Base-by-base conservation (phyloP, 2,329 filamentous ascomycete species). In the Cladophialophora exuberans region DNA sequence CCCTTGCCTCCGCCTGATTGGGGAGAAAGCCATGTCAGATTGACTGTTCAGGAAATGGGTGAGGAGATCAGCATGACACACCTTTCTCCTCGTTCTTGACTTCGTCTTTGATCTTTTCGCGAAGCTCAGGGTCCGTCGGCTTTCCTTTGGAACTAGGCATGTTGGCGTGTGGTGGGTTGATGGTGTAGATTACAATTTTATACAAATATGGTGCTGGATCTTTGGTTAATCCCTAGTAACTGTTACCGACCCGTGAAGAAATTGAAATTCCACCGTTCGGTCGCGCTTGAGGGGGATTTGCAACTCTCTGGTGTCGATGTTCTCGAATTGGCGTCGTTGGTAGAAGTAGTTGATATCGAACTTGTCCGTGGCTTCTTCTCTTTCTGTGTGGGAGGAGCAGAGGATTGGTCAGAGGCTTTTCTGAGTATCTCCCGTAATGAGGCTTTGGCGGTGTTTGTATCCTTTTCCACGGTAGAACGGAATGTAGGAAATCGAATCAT, bases 31-130 rank as follows among this genome's bases (percentile, higher is more conserved):
- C 23, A 30, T 39, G 33, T 28, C 35, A 30, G 4, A n/a, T 11
- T 13, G 13, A 9, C 23, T 2, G 42, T 10, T 23, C 13, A 9
- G 17, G 4, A 15, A 4, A 31, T 26, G 1, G 42, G 5, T 17
- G 42, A 15, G 22, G 10, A 44, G 10, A 26, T 13, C 6, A 31
- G 9, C n/a, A n/a, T 22, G 6, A 22, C 39, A 6, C 25, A 60
- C 56, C 57, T 56, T 64, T 63, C 23, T 59, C 56, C 49, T 56
- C 47, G 20, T 42, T 53, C 46, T 63, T 64, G 30, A 63, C 62
- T 42, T 63, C 54, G 36, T 64, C 60, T 36, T 64, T 64, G 55
- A 64, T 53, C 47, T 61, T 58, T 39, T 64, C 62, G 25, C 62
- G 55, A 18, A 64, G 58, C 50, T 62, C 56, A 15, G 61, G 62